A percentile compares a stretch with the other conserved stretches of the same genome.
Conservation (phyloP, 441 rosid genomes). For the Flueggea neowawraea region DNA sequence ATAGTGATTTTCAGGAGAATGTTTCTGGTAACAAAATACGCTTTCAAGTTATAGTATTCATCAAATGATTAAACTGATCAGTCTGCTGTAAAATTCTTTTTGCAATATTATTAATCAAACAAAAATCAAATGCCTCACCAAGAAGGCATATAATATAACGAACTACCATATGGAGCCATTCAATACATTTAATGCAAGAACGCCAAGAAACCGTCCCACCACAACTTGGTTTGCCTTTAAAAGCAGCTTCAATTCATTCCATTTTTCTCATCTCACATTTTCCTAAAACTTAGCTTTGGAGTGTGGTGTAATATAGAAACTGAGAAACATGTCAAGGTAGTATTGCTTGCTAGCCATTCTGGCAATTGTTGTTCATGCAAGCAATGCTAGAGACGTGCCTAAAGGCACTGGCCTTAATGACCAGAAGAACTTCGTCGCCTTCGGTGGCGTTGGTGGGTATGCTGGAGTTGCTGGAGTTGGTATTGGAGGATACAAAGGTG, state of each 20-base stretch:
- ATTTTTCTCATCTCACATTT: not conserved
- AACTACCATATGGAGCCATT: slow-evolving; percentile 11
- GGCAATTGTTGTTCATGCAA: slow-evolving; percentile 15
- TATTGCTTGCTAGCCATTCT: slow-evolving; percentile 21
- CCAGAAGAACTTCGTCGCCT: slow-evolving; percentile 53
- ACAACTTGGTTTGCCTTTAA: slow-evolving; percentile 16
- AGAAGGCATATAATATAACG: not conserved
- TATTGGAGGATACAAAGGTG: not conserved
- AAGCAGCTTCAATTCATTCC: slow-evolving; percentile 6
- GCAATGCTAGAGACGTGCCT: slow-evolving; percentile 20
- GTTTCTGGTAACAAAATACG: too few species aligned
- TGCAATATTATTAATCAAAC: too few species aligned
- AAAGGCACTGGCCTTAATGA: slow-evolving; percentile 43
- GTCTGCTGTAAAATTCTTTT: too few species aligned
- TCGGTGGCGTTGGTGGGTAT: slow-evolving; percentile 62
- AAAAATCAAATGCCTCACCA: not conserved
- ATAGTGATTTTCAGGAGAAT: too few species aligned
- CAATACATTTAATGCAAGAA: slow-evolving; percentile 21
- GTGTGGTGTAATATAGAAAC: not conserved
- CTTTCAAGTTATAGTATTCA: too few species aligned
- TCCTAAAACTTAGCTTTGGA: not conserved
- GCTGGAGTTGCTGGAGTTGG: slow-evolving; percentile 22
- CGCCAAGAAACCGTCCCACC: slow-evolving; percentile 12
- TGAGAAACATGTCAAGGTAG: slow-evolving; percentile 15
- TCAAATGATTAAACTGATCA: too few species aligned